Conservation (phyloP, 2,329 filamentous ascomycete species). For the Leptosphaerulina australis region DNA sequence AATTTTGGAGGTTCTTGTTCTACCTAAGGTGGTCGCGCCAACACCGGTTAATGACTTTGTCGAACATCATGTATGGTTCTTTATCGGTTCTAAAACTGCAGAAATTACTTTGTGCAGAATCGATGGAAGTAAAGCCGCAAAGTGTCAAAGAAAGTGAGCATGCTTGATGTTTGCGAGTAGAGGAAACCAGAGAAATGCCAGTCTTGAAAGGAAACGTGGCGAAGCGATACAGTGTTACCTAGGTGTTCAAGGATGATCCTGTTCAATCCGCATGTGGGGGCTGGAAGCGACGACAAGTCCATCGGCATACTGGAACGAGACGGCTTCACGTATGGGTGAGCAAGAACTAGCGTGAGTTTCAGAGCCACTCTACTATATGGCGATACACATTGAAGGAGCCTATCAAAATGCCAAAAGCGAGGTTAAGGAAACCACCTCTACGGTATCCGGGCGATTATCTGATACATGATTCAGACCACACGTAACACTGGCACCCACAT, state of each 20-base stretch:
- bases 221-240: slow-evolving; percentile 22
- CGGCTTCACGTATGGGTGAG: slow-evolving; percentile 29
- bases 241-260: slow-evolving; percentile 17
- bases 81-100: slow-evolving; percentile 16
- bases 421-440: slow-evolving; percentile 28
- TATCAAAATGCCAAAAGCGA: slow-evolving; percentile 15
- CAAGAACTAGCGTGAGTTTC: slow-evolving; percentile 28
- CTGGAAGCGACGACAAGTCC: slow-evolving; percentile 24
- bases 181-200: slow-evolving; percentile 21
- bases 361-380: neutral
- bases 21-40: too few species aligned
- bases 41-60: too few species aligned
- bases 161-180: slow-evolving; percentile 32
- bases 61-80: neutral
- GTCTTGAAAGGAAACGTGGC: slow-evolving; percentile 22
- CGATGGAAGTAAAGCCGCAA: slow-evolving; percentile 10
- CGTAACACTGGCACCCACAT: neutral
- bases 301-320: slow-evolving; percentile 20
- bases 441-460: slow-evolving; percentile 19
- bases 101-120: slow-evolving; percentile 19
- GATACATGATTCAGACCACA: slow-evolving; percentile 19
- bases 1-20: too few species aligned
- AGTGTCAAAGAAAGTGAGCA: slow-evolving; percentile 18
- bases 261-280: slow-evolving; percentile 13
- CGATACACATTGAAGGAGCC: neutral